These are phyloP conservation scores for Cryptococcus sp. DNA, from an alignment of 1,284 basidiomycete species.

Conservation along the genomic window DNA sequence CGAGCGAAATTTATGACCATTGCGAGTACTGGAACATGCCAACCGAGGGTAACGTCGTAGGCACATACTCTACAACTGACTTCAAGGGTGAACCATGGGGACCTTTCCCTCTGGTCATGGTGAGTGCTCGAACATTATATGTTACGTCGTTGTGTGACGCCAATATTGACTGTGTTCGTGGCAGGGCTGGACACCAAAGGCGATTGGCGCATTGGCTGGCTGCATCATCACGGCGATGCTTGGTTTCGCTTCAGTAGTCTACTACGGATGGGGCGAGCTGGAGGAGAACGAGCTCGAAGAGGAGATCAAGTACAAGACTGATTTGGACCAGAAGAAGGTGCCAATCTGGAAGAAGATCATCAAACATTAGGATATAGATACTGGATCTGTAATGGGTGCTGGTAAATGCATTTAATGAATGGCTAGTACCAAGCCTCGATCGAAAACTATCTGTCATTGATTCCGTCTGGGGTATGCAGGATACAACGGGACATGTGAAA, in stretches of 20 bases:
- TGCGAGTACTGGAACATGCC: slow-evolving; percentile 66
- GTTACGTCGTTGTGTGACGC: not conserved
- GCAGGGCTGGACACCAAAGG: slow-evolving; percentile 73
- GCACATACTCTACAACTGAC: slow-evolving; percentile 49
- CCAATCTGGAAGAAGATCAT: too few relatives aligned
- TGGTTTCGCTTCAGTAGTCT: slow-evolving; percentile 75
- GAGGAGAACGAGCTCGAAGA: slow-evolving; percentile 75
- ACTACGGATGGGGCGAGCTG: slow-evolving; percentile 74
- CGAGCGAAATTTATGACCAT: slow-evolving; percentile 60
- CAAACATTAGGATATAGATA: too few relatives aligned
- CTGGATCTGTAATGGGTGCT: too few relatives aligned
- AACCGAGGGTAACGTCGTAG: slow-evolving; percentile 66
- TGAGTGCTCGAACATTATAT: slow-evolving; percentile 25
- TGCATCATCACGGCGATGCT: slow-evolving; percentile 79
- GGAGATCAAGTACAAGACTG: slow-evolving; percentile 59
- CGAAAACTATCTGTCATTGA: too few relatives aligned
- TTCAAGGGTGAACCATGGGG: slow-evolving; percentile 62
- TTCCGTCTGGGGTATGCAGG: too few relatives aligned
- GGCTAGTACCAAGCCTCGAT: too few relatives aligned
- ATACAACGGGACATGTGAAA: too few relatives aligned
- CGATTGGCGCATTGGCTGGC: slow-evolving; percentile 80
- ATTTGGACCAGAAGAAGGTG: slow-evolving; percentile 13
- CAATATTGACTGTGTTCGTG: slow-evolving; percentile 1
- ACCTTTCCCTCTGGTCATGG: slow-evolving; percentile 62
- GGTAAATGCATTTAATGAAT: too few relatives aligned